phyloP scores from a whole-genome alignment of 2,329 filamentous ascomycete species.

The Boeremia exigua region DNA sequence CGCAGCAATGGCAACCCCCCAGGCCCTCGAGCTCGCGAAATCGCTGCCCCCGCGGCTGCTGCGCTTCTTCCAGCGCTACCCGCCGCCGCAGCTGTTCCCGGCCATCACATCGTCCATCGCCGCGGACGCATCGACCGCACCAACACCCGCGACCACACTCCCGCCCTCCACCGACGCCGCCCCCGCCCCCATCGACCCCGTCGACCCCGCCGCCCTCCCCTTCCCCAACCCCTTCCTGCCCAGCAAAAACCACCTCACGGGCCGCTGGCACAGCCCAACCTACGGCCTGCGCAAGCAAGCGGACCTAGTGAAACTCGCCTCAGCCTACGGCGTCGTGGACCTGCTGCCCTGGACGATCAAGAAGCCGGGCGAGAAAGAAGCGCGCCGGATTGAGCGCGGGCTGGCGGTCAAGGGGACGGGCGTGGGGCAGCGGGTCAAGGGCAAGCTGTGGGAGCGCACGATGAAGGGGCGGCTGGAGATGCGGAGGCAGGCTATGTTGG shows the following conservation, averaged over 20 bases:
- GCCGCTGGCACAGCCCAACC: slow-evolving; percentile 81
- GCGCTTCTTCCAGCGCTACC: slow-evolving; percentile 89
- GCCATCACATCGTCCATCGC: slow-evolving; percentile 24
- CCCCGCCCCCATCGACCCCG: slow-evolving; percentile 40
- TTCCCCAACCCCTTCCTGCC: slow-evolving; percentile 81
- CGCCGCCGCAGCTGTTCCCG: slow-evolving; percentile 64
- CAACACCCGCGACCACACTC: slow-evolving; percentile 21
- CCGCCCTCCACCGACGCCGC: slow-evolving; percentile 41
- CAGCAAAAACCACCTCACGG: slow-evolving; percentile 77
- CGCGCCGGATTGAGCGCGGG: slow-evolving; percentile 77
- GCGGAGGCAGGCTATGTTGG: slow-evolving; percentile 89
- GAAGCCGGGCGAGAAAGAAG: slow-evolving; percentile 73
- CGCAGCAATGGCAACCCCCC: slow-evolving; percentile 33
- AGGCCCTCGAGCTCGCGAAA: slow-evolving; percentile 65
- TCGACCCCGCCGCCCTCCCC: slow-evolving; percentile 51
- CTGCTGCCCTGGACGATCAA: slow-evolving; percentile 79
- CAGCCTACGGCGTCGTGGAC: slow-evolving; percentile 78
- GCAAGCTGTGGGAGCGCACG: slow-evolving; percentile 88
- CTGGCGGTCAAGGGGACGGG: slow-evolving; percentile 90
- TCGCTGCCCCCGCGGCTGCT: slow-evolving; percentile 78
- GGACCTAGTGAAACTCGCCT: slow-evolving; percentile 85
- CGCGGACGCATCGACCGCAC: slow-evolving; percentile 22
- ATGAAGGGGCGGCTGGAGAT: slow-evolving; percentile 84
- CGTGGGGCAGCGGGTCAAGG: slow-evolving; percentile 92
- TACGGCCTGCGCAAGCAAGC: slow-evolving; percentile 88